phyloP scores from a whole-genome alignment of 257 asterid genomes.

The Plantago major region DNA sequence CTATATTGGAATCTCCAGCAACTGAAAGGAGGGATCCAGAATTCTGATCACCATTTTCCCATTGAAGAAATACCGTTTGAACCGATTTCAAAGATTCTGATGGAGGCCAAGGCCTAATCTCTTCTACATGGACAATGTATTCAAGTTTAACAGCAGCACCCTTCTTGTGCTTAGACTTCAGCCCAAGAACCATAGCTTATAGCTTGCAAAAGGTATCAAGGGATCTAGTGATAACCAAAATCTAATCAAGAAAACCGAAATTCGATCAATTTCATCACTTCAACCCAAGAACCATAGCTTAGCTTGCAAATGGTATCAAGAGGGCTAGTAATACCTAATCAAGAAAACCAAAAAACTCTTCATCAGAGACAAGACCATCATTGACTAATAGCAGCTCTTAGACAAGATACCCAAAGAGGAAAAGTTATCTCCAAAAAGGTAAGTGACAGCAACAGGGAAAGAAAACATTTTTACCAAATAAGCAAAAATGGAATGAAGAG shows the following conservation, averaged over 20 bases:
- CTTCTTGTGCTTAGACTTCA: slow-evolving; percentile 55
- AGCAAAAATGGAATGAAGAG: background rate
- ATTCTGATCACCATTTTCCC: slow-evolving; percentile 58
- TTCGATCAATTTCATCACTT: slow-evolving; percentile 6
- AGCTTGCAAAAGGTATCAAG: too few relatives aligned
- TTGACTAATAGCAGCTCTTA: background rate
- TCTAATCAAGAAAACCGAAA: slow-evolving; percentile 18
- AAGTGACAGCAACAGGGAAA: background rate
- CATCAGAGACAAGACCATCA: slow-evolving; percentile 3
- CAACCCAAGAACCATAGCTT: too few relatives aligned
- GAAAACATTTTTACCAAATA: background rate
- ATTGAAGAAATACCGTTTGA: slow-evolving; percentile 68
- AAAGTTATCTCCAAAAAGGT: too few relatives aligned
- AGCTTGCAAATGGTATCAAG: too few relatives aligned
- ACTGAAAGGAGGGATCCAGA: slow-evolving; percentile 57
- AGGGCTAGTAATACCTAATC: too few relatives aligned
- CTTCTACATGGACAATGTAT: slow-evolving; percentile 46
- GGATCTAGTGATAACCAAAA: slow-evolving; percentile 12
- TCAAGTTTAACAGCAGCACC: slow-evolving; percentile 45
- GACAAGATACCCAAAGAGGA: background rate
- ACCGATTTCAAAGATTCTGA: slow-evolving; percentile 56
- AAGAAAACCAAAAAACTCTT: too few relatives aligned
- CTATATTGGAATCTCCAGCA: slow-evolving; percentile 57
- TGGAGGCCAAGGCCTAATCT: slow-evolving; percentile 91
- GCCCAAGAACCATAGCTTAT: slow-evolving; percentile 78